Percentiles rank a stretch among this genome's conserved stretches.
These are phyloP conservation scores for Wickerhamia fluorescens DNA, from an alignment of 805 yeast species.

Conservation along the genomic window DNA sequence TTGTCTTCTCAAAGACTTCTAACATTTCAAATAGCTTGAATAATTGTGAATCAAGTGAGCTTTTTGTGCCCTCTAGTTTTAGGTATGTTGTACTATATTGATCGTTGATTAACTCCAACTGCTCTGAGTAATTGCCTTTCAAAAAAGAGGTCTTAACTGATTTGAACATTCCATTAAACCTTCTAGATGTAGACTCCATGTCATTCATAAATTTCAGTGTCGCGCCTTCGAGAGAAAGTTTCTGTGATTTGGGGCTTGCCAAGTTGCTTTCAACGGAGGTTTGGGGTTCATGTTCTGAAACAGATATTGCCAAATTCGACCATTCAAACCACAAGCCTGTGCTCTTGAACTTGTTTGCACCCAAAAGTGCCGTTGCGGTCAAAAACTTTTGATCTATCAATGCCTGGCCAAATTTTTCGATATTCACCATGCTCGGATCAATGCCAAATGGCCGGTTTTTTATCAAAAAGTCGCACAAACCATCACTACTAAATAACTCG, in stretches of 20 bases:
- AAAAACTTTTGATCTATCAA: slow-evolving; percentile 29
- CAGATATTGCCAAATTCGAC: slow-evolving; percentile 25
- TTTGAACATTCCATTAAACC: slow-evolving; percentile 18
- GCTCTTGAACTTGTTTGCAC: slow-evolving; percentile 29
- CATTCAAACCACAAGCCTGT: slow-evolving; percentile 41
- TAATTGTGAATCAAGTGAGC: slow-evolving; percentile 24
- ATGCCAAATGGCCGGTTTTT: slow-evolving; percentile 23
- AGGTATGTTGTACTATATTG: slow-evolving; percentile 28
- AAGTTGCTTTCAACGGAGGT: neutral
- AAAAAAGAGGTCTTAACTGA: slow-evolving; percentile 24
- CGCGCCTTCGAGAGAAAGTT: too few species aligned
- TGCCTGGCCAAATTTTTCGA: slow-evolving; percentile 36
- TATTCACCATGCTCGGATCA: slow-evolving; percentile 27
- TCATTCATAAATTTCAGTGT: slow-evolving; percentile 2
- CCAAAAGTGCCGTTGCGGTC: slow-evolving; percentile 24
- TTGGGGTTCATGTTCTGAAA: slow-evolving; percentile 6
- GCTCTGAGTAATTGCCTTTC: slow-evolving; percentile 23
- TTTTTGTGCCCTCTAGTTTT: slow-evolving; percentile 23
- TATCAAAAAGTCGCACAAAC: slow-evolving; percentile 21
- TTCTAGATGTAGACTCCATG: slow-evolving; percentile 18
- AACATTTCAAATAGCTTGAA: slow-evolving; percentile 13
- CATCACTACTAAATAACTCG: slow-evolving; percentile 34
- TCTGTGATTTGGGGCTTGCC: too few species aligned
- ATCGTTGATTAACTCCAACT: slow-evolving; percentile 19
- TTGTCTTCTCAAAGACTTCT: slow-evolving; percentile 29